phyloP scores from a whole-genome alignment of 2,329 filamentous ascomycete genomes.

The Colletotrichum euphorbiae region DNA sequence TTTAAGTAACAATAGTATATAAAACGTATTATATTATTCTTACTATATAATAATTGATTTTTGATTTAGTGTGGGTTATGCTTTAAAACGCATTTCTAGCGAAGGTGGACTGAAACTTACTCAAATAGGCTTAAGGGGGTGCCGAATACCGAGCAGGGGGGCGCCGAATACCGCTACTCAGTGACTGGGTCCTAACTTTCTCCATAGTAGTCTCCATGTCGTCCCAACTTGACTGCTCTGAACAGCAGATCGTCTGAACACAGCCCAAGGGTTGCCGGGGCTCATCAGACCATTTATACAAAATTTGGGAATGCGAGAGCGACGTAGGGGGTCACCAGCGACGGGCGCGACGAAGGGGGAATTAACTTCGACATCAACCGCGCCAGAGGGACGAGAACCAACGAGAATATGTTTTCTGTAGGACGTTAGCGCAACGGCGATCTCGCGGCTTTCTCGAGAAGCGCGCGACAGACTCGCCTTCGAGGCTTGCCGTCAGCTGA shows the following conservation, averaged over 20 bases:
- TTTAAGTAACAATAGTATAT: too few relatives aligned
- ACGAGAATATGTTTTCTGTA: too few relatives aligned
- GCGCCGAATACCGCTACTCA: too few relatives aligned
- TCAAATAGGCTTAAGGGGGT: too few relatives aligned
- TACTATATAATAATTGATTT: too few relatives aligned
- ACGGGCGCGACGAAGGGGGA: neutral
- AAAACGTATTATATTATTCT: too few relatives aligned
- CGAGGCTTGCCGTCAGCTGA: slow-evolving; percentile 26
- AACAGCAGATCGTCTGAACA: slow-evolving; percentile 16
- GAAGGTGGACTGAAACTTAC: too few relatives aligned
- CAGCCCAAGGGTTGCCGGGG: neutral
- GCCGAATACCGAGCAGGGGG: too few relatives aligned
- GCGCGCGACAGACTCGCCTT: slow-evolving; percentile 4
- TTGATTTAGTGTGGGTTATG: too few relatives aligned
- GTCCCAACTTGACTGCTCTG: slow-evolving; percentile 3
- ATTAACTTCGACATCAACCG: neutral
- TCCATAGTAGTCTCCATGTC: neutral
- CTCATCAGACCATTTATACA: neutral
- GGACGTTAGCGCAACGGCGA: slow-evolving; percentile 16
- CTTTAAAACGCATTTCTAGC: too few relatives aligned
- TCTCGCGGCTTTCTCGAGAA: neutral
- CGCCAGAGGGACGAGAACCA: too few relatives aligned
- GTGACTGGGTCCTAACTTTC: too few relatives aligned
- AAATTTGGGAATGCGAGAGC: neutral
- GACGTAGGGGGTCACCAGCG: neutral